These are phyloP conservation scores for Lasiosphaeria miniovina DNA, from an alignment of 495 filamentous ascomycete species.

Conservation along the genomic window DNA sequence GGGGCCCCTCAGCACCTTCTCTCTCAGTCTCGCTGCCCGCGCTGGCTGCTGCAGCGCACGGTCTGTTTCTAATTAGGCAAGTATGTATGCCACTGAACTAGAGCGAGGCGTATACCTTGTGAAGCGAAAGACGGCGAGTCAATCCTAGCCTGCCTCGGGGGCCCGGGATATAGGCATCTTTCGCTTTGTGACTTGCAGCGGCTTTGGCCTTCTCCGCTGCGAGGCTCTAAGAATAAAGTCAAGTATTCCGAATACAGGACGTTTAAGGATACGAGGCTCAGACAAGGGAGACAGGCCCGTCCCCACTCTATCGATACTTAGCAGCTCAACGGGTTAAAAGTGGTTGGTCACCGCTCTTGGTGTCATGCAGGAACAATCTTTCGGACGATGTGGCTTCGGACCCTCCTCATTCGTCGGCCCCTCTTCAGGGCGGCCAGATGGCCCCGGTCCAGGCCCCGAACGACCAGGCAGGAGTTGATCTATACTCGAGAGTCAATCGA, in stretches of 20 bases:
- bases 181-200: neutral
- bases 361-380: slow-evolving; percentile 8
- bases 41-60: slow-evolving; percentile 10
- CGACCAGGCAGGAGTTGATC: no score
- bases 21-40: no score
- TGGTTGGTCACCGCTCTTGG: neutral
- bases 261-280: no score
- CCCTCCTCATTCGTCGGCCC: neutral
- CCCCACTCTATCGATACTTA: neutral
- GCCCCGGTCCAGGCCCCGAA: no score
- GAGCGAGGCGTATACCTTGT: no score
- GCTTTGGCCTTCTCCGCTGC: neutral
- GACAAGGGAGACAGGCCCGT: no score
- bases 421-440: neutral
- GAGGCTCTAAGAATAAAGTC: neutral
- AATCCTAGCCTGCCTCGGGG: no score
- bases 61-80: slow-evolving; percentile 5
- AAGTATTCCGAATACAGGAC: no score
- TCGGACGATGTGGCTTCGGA: neutral
- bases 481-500: no score
- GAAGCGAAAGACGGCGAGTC: no score
- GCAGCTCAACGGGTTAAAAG: neutral
- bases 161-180: neutral
- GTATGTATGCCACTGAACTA: neutral
- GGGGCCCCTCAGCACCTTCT: neutral